phyloP scores from a whole-genome alignment of 164 flowering plant genomes.

The Vitis rotundifolia region DNA sequence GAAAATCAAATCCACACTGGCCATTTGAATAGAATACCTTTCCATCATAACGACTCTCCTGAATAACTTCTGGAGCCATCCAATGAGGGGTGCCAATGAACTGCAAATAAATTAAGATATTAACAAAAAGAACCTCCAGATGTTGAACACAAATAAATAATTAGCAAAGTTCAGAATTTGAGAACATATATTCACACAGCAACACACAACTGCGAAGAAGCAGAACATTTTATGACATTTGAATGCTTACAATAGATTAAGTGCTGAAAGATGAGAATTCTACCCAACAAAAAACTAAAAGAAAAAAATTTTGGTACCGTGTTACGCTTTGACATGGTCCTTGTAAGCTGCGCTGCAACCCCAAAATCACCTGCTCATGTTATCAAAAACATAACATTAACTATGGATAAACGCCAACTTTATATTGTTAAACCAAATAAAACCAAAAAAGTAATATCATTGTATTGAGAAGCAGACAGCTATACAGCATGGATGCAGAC shows the following conservation, averaged over 20 bases:
- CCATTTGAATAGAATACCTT: conserved; percentile 54
- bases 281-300: neutral
- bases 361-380: conserved; percentile 91
- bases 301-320: conserved; percentile 54
- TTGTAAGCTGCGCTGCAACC: conserved; percentile 97
- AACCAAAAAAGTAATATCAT: neutral
- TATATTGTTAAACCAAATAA: neutral
- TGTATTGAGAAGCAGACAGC: no score
- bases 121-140: conserved; percentile 5
- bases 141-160: neutral
- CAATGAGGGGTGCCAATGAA: conserved; percentile 99
- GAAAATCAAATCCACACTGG: conserved; percentile 5
- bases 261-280: neutral
- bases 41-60: conserved; percentile 99
- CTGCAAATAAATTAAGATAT: conserved; percentile 35
- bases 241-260: neutral
- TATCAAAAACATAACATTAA: conserved; percentile 1
- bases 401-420: neutral
- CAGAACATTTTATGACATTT: neutral
- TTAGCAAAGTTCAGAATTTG: no score
- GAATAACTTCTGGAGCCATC: conserved; percentile 99
- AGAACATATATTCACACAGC: neutral
- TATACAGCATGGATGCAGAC: no score
- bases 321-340: conserved; percentile 99
- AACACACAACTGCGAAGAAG: neutral